These are phyloP conservation scores for Amesomyces nigricolor DNA, from an alignment of 2,329 filamentous ascomycete genomes.

Conservation along the genomic window DNA sequence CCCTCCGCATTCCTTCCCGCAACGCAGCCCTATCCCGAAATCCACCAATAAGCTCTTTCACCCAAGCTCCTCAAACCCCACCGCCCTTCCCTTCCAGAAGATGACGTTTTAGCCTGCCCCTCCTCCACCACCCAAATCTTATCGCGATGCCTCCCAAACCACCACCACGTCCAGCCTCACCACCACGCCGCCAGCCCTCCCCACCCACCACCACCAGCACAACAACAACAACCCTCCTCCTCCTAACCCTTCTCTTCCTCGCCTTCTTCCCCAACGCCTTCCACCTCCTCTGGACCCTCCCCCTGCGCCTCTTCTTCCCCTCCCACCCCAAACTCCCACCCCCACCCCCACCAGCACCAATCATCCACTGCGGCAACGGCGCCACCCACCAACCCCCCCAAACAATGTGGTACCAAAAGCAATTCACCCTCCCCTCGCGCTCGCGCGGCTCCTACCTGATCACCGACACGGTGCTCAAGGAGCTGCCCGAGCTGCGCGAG, in stretches of 20 bases:
- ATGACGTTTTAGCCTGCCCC: constrained; percentile 16
- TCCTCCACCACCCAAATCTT: neutral
- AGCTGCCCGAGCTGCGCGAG: constrained; percentile 70
- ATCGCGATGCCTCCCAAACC: constrained; percentile 10
- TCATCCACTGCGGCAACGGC: neutral
- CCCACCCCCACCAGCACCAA: constrained; percentile 27
- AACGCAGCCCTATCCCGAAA: neutral
- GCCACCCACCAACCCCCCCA: neutral
- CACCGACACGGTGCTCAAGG: constrained; percentile 65
- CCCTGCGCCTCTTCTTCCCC: constrained; percentile 31
- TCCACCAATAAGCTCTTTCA: neutral
- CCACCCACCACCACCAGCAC: constrained; percentile 23
- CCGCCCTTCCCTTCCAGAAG: neutral
- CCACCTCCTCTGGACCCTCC: constrained; percentile 47
- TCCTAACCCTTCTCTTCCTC: constrained; percentile 45
- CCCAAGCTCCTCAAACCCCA: neutral
- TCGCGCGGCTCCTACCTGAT: constrained; percentile 84
- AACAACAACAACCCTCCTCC: constrained; percentile 38
- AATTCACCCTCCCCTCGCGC: constrained; percentile 69
- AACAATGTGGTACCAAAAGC: constrained; percentile 76
- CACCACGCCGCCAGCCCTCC: neutral
- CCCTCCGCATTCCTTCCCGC: too few relatives aligned
- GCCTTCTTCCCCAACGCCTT: constrained; percentile 49
- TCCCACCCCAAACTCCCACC: constrained; percentile 26
- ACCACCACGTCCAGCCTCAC: neutral